Percentiles rank a stretch among this genome's conserved stretches.
These are phyloP conservation scores for Tetrastigma voinierianum DNA, from an alignment of 164 flowering plant species.

Conservation along the genomic window DNA sequence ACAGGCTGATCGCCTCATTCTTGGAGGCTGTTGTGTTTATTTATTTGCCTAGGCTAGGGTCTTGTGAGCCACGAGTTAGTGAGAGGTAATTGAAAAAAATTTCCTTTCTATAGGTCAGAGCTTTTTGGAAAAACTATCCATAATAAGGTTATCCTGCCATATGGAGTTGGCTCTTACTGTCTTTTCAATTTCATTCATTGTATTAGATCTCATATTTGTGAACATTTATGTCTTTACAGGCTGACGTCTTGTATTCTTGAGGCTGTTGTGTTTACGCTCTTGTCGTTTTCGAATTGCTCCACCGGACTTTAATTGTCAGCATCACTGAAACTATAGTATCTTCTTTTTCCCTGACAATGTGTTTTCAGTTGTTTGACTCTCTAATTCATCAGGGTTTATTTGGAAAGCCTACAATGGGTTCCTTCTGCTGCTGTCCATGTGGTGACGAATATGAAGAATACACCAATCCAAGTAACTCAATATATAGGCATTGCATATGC, in stretches of 20 bases:
- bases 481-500: slow-evolving; percentile 50
- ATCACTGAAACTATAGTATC: neutral
- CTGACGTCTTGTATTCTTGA: neutral
- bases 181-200: neutral
- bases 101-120: too few species aligned
- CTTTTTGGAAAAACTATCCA: neutral
- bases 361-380: neutral
- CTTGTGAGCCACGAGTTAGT: too few species aligned
- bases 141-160: too few species aligned
- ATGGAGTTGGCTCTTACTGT: too few species aligned
- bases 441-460: slow-evolving; percentile 48
- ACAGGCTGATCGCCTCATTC: neutral
- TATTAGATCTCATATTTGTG: neutral
- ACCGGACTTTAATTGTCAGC: neutral
- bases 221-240: neutral
- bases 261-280: neutral
- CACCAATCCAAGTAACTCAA: slow-evolving; percentile 35
- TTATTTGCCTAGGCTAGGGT: too few species aligned
- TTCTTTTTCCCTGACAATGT: neutral
- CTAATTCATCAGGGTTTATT: neutral
- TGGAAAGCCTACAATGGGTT: slow-evolving; percentile 36
- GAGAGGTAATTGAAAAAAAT: too few species aligned
- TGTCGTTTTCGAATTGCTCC: neutral
- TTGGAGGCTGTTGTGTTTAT: neutral
- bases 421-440: slow-evolving; percentile 60